Base-by-base conservation (phyloP, 2,329 filamentous ascomycete species). In the Aspergillus melleus region DNA sequence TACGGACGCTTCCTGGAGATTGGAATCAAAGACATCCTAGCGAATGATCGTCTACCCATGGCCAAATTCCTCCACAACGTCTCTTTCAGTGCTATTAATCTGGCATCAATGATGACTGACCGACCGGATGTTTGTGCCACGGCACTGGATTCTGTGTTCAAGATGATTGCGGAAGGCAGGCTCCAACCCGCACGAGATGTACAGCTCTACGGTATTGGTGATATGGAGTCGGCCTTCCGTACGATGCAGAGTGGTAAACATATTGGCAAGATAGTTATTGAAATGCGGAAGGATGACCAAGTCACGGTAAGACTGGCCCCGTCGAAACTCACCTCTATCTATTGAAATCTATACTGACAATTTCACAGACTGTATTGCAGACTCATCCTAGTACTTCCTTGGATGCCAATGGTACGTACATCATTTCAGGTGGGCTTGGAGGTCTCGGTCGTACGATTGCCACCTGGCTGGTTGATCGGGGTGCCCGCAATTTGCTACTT, bases 261-360 rank as follows among this genome's bases (percentile, higher is more conserved):
- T 52, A 71, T 74, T 1, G 78, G 79, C 9, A 80, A 79, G 61
- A 63, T 78, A 1, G 74, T 79, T 19, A n/a, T 62, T 32, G 58
- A 62, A 44, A 50, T 60, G 51, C 32, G 52, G 10, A 26, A 19
- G 8, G 49, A 53, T 2, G 58, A 60, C 24, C 10, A 55, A n/a
- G 58, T 62, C 1, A 36, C 24, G 55, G 60, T 62, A 47, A 20
- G 60, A 36, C 19, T 8, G 10, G 0, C 10, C n/a, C 2, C n/a
- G 29, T 6, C 14, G 11, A 19, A 32, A 47, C 50, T 24, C 22
- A 19, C 30, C 3, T 9, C 19, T 12, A 49, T 20, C 2, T 2
- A n/a, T 2, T 32, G 9, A 10, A 32, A 3, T 10, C 30, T 12
- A 2, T 32, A 32, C 32, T 36, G 10, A 36, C 32, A 8, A 29